Evolutionary conservation across 345 rosid genomes (phyloP).

Genomic region (Citrus hindsii): DNA sequence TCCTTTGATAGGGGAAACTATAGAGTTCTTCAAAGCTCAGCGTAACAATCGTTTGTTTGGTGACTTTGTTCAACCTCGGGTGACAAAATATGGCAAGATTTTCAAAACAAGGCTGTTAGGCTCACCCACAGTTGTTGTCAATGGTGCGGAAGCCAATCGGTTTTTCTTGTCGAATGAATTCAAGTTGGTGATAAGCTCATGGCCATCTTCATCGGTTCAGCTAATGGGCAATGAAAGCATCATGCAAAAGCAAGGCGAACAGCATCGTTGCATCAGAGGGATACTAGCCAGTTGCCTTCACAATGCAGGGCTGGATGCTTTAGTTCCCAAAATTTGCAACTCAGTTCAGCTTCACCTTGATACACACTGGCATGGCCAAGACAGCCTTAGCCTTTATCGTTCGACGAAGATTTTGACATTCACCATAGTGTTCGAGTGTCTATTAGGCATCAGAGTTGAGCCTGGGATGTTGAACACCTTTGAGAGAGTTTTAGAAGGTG

Average conservation of each 20-base stretch:
- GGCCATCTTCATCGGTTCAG: conserved; percentile 73
- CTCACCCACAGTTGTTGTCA: conserved; percentile 58
- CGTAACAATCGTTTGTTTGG: conserved; percentile 50
- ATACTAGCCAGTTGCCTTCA: conserved; percentile 45
- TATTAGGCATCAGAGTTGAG: conserved; percentile 53
- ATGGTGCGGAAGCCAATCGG: conserved; percentile 64
- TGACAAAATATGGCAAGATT: conserved; percentile 52
- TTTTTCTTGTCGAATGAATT: conserved; percentile 66
- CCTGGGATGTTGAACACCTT: conserved; percentile 41
- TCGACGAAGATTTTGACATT: conserved; percentile 54
- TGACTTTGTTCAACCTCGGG: conserved; percentile 58
- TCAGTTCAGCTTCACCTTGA: conserved; percentile 41
- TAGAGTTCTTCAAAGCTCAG: conserved; percentile 67
- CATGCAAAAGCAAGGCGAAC: conserved; percentile 66
- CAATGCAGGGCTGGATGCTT: conserved; percentile 33
- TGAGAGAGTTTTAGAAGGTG: conserved; percentile 72
- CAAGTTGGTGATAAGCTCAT: conserved; percentile 70
- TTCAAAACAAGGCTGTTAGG: conserved; percentile 76
- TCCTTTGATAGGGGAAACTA: conserved; percentile 73
- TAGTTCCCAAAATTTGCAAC: conserved; percentile 55
- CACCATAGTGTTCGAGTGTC: conserved; percentile 54
- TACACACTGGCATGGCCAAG: conserved; percentile 42
- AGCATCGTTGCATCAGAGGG: conserved; percentile 44
- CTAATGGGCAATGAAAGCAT: conserved; percentile 67
- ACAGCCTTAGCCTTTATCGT: conserved; percentile 41